Evolutionary conservation across 129 eudicot species (phyloP), one percentile per base, ranked within the genome.

Genomic region (Smallanthus sonchifolius): DNA sequence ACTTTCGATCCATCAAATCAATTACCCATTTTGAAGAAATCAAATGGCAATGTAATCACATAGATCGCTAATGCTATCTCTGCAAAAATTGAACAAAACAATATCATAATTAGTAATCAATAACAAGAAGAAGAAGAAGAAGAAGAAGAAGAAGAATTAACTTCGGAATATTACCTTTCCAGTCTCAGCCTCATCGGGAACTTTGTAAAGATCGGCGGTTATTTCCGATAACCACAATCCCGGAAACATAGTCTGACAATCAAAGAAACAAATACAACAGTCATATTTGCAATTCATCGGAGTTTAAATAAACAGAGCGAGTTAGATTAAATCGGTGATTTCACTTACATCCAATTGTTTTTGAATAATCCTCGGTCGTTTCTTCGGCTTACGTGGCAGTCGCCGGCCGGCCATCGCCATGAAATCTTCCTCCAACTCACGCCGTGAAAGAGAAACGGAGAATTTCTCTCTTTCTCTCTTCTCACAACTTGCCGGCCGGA

Each of bases 381-480:
- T 92, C 77, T 81, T 86, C 6, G 95, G 96, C 67, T 86, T 67
- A 28, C 95, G 87, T 28, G 87, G 87, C 39, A 87, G 75, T 65
- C 85, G 62, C 59, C 77, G 84, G 9, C 92, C 87, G n/a, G 86
- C 76, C 55, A 93, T 76, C 19, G 67, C 85, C 76, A 75, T 44
- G 73, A 87, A 93, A 84, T 93, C 98, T 34, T 86, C 89, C 65
- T 87, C 98, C 78, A 93, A 77, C 55, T 90, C 92, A 56, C 75
- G 68, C 16, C 83, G 83, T 3, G 95, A 76, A 28, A 93, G 86
- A 14, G 85, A 7, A 43, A 84, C 81, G 3, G 96, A 86, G 19
- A 90, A 86, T 16, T 88, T 93, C 17, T 59, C 52, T 69, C 88
- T 77, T 69, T 85, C 91, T 71, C 69, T 81, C 42, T 79, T 83